These are phyloP conservation scores for Saccharomyces hybrid DNA, from an alignment of 1,139 yeast species.

Conservation along the genomic window DNA sequence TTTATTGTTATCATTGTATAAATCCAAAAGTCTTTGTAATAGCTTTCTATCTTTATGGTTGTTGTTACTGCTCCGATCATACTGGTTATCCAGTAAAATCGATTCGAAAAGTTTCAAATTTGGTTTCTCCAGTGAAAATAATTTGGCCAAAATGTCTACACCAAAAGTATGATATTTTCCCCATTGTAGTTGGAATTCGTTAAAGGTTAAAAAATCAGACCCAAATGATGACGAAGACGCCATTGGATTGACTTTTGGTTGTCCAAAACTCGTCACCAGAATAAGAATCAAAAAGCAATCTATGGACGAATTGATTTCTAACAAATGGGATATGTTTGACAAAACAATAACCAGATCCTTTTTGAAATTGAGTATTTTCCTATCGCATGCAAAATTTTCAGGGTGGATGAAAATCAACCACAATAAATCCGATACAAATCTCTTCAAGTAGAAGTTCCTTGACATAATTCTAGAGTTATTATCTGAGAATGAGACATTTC, in stretches of 20 bases:
- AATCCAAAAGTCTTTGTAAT: conserved; percentile 22
- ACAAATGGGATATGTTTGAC: conserved; percentile 60
- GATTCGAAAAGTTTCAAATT: conserved; percentile 56
- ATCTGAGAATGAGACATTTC: conserved; percentile 73
- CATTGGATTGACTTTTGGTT: conserved; percentile 23
- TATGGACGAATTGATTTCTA: conserved; percentile 48
- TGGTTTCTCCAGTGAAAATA: conserved; percentile 73
- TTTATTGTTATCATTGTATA: conserved; percentile 17
- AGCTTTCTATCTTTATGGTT: conserved; percentile 24
- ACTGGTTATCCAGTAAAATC: conserved; percentile 44
- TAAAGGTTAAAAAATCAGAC: conserved; percentile 37
- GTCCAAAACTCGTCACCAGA: conserved; percentile 62
- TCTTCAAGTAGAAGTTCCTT: conserved; percentile 39
- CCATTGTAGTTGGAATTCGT: conserved; percentile 50
- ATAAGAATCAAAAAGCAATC: conserved; percentile 58
- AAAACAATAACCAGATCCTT: conserved; percentile 71
- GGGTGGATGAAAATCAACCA: conserved; percentile 43
- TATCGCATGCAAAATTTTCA: conserved; percentile 43
- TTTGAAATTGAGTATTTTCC: conserved; percentile 60
- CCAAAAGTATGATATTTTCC: conserved; percentile 76
- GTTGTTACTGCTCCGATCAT: not conserved
- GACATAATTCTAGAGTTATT: conserved; percentile 47
- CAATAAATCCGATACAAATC: conserved; percentile 45
- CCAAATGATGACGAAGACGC: conserved; percentile 4
- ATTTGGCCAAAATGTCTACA: conserved; percentile 73